Evolutionary conservation across 495 filamentous ascomycete species (phyloP).

Genomic region (Sporormia fimetaria): DNA sequence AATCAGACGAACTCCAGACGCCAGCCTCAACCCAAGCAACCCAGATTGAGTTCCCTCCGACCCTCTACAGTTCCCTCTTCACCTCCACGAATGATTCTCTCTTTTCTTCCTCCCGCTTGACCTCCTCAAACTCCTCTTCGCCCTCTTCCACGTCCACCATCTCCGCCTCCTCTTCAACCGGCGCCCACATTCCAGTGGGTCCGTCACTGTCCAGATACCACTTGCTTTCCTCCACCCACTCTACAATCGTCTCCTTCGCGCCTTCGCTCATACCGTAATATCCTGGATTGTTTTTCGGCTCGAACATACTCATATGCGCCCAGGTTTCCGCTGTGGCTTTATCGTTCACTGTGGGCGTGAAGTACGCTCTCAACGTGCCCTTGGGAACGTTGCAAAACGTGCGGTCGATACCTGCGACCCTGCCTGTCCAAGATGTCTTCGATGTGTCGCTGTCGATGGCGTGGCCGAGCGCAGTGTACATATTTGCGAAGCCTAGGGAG

Average conservation of each 20-base stretch:
- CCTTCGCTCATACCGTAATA: constrained; percentile 57
- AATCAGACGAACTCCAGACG: too few species aligned
- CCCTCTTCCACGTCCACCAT: constrained; percentile 11
- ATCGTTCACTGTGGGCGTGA: constrained; percentile 63
- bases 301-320: constrained; percentile 87
- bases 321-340: constrained; percentile 62
- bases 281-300: constrained; percentile 64
- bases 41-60: not conserved
- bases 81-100: not conserved
- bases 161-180: constrained; percentile 17
- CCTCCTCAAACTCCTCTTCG: constrained; percentile 18
- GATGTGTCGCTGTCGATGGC: constrained; percentile 36
- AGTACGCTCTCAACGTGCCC: constrained; percentile 37
- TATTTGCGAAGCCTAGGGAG: constrained; percentile 60
- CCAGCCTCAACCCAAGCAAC: too few species aligned
- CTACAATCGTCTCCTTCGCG: constrained; percentile 51
- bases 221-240: constrained; percentile 39
- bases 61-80: constrained; percentile 2
- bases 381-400: constrained; percentile 80
- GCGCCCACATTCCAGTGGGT: constrained; percentile 2
- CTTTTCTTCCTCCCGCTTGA: constrained; percentile 3
- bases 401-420: constrained; percentile 48
- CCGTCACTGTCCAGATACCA: constrained; percentile 27
- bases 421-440: constrained; percentile 32
- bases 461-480: constrained; percentile 73